Percentiles rank a stretch among this genome's conserved stretches.
Evolutionary conservation across 495 filamentous ascomycete species (phyloP).

Genomic region (Usnea hakonensis): DNA sequence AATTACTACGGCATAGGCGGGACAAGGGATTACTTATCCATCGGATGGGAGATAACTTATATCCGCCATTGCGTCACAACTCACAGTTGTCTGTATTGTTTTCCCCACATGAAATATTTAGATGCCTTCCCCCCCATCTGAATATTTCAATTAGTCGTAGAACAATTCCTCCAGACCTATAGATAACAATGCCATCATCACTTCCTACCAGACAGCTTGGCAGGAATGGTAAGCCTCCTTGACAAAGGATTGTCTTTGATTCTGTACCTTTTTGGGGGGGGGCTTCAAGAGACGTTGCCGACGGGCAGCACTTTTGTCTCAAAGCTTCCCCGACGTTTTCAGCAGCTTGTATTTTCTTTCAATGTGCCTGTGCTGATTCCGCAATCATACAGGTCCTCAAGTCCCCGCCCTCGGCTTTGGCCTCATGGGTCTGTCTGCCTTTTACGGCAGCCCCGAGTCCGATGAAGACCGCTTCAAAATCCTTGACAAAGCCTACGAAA

Average conservation of each 20-base stretch:
- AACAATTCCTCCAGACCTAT: neutral
- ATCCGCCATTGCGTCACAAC: too few species aligned
- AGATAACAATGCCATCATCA: conserved; percentile 4
- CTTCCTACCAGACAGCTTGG: conserved; percentile 44
- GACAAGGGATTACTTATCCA: too few species aligned
- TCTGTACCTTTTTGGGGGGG: neutral
- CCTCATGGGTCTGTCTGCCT: conserved; percentile 44
- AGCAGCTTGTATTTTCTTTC: neutral
- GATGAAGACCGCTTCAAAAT: conserved; percentile 37
- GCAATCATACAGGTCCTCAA: conserved; percentile 40
- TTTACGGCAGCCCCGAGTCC: conserved; percentile 36
- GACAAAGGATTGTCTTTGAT: too few species aligned
- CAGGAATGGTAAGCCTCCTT: neutral
- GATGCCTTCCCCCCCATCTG: too few species aligned
- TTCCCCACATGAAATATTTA: too few species aligned
- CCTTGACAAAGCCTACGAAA: conserved; percentile 41
- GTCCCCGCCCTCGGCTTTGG: conserved; percentile 50
- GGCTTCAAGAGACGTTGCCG: neutral
- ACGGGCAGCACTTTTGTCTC: neutral
- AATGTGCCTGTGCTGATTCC: neutral
- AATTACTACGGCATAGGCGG: too few species aligned
- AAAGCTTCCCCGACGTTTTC: neutral
- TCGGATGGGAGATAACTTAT: too few species aligned
- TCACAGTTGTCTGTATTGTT: too few species aligned
- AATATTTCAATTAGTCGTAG: neutral